Conservation (phyloP, 1,284 basidiomycete genomes). For the Rhodotorula sp. region DNA sequence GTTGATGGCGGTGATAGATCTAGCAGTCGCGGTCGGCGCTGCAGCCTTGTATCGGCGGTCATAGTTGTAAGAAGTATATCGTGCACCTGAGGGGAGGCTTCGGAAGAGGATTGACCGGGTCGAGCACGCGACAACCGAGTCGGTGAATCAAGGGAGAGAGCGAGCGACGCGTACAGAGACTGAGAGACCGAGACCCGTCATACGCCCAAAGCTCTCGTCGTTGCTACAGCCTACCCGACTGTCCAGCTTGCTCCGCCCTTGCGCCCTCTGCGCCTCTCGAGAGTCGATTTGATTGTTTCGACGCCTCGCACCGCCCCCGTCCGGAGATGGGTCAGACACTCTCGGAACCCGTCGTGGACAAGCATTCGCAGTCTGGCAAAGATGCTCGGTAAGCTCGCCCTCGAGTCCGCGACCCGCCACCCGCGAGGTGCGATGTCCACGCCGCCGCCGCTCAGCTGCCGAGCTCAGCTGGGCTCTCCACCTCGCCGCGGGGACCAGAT, state of each 20-base stretch:
- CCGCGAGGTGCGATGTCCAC: not conserved
- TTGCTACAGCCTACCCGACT: too few relatives aligned
- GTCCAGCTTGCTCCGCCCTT: not conserved
- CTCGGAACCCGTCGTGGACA: slow-evolving; percentile 69
- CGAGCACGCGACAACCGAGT: too few relatives aligned
- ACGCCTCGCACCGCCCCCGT: not conserved
- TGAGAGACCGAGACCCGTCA: too few relatives aligned
- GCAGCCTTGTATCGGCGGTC: not conserved
- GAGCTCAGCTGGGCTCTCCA: not conserved
- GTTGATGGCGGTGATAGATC: slow-evolving; percentile 25
- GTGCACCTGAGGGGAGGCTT: not conserved
- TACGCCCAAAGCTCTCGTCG: too few relatives aligned
- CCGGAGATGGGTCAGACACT: slow-evolving; percentile 51
- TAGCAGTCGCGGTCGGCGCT: slow-evolving; percentile 7
- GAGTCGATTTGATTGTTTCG: not conserved
- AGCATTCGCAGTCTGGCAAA: slow-evolving; percentile 74
- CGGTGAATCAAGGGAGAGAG: too few relatives aligned
- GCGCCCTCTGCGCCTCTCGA: too few relatives aligned
- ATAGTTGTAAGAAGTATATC: not conserved
- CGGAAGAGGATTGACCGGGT: too few relatives aligned
- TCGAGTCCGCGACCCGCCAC: not conserved
- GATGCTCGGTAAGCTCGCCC: slow-evolving; percentile 54
- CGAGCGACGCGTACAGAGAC: too few relatives aligned
- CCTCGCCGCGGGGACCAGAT: not conserved
- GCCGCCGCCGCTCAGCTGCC: too few relatives aligned